Evolutionary conservation across 192 early-diverging fungal genomes (phyloP), one percentile per base, ranked within the genome.

Genomic region (Backusella liffmaniae): DNA sequence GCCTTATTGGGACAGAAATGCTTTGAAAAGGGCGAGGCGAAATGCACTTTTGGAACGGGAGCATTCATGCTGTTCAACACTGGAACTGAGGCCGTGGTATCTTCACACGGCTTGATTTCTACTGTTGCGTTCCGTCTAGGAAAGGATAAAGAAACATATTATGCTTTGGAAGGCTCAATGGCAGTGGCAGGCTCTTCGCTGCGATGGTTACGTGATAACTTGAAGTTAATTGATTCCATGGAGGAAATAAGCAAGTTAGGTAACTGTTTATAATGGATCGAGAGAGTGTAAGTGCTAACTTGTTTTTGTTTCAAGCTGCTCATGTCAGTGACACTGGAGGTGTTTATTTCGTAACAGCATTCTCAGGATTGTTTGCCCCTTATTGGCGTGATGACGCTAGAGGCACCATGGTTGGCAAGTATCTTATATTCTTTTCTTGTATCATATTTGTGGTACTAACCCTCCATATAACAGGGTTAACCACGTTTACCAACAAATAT

Each of bases 31-130:
- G 96, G 96, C 5, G 91, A 94, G 79, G 91, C 92, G 66, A 98
- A 98, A 88, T 97, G 96, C 84, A 98, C 96, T 5, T 97, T 95
- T 87, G 96, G 96, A 65, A 98, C 96, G 18, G 96, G 96, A 10
- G 94, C 93, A 79, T 98, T 98, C 80, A 94, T 97, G 93, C 81
- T 98, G 70, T 96, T 94, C 84, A 97, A 98, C 86, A 98, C 96
- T 23, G 96, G 96, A 53, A 72, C 80, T 4, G 82, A 89, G 42
- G 87, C 90, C 21, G 91, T 96, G 66, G 80, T 88, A 53, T 94
- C 96, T 39, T 87, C 89, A 72, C 89, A 91, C 77, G 96, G 96
- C 1, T 87, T 98, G 46, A 83, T 98, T 39, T 96, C 96, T 5
- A 98, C 96, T 3, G 95, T 97, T 30, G 95, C 87, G 4, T 98